Base-by-base conservation (phyloP, 805 yeast species). In the Yarrowia phangngaensis region DNA sequence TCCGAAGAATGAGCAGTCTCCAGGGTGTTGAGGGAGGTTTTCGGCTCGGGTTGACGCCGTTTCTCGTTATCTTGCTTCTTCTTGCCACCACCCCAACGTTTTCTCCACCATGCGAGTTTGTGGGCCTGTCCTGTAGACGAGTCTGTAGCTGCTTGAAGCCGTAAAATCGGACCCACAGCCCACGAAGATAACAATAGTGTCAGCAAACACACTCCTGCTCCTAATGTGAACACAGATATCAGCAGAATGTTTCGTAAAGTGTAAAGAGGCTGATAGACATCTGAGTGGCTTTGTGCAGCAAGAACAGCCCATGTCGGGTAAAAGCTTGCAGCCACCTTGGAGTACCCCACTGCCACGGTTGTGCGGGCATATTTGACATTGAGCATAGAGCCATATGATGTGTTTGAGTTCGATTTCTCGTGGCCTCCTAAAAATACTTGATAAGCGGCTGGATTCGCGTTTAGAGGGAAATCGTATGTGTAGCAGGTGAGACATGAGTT, bases 121-220 rank as follows among this genome's bases (percentile, higher is more conserved):
- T 33, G 31, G 2, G 24, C 32, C 9, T 35, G 19, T 8, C 38
- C 66, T 4, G 80, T 75, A 20, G 78, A 74, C 17, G 74, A 74
- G 60, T 87, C 95, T 0, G 95, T 86, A 0, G 95, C 95, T 53
- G 80, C 78, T 59, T 84, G 89, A 33, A 88, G 70, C 52, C 80
- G 74, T 23, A 85, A 73, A 52, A 88, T 87, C 0, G 97, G 96
- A 53, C 83, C 67, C 6, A 87, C 90, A 20, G 89, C 86, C 73
- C 81, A 83, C 40, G 86, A 64, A 3, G 94, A 88, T 62, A 87
- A 76, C 0, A 95, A 83, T 13, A 85, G 61, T 1, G 86, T 55
- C 55, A 83, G 78, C 71, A 86, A 76, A 53, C 81, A 75, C 3
- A 70, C 84, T 4, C 90, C 92, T 13, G 82, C 78, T 1, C 84